phyloP scores from a whole-genome alignment of 2,329 filamentous ascomycete genomes.

The Fusarium sublunatum region DNA sequence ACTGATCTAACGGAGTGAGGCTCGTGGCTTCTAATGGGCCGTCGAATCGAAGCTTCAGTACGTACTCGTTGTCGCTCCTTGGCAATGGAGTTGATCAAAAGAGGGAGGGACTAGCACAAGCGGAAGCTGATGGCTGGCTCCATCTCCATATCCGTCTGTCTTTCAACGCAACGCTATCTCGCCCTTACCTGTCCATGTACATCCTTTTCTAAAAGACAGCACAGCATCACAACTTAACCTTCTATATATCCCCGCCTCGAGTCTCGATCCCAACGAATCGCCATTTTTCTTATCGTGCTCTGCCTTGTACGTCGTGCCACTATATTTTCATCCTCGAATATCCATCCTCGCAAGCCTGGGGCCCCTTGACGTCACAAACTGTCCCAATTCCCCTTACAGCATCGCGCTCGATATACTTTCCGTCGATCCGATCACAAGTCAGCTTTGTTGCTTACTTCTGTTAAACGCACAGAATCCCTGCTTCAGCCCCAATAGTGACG shows the following conservation, averaged over 20 bases:
- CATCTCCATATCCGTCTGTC: conserved; percentile 22
- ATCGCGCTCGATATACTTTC: conserved; percentile 38
- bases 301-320: conserved; percentile 26
- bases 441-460: conserved; percentile 29
- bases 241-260: conserved; percentile 22
- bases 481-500: conserved; percentile 2
- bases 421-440: conserved; percentile 37
- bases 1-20: conserved; percentile 35
- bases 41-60: conserved; percentile 22
- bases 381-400: conserved; percentile 32
- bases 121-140: conserved; percentile 12
- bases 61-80: conserved; percentile 36
- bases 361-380: conserved; percentile 45
- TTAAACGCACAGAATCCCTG: conserved; percentile 16
- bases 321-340: conserved; percentile 17
- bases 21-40: conserved; percentile 36
- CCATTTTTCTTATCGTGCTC: conserved; percentile 15
- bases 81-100: conserved; percentile 27
- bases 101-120: conserved; percentile 24
- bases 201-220: neutral
- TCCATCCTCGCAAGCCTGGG: conserved; percentile 29
- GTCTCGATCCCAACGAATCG: conserved; percentile 9
- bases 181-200: conserved; percentile 1
- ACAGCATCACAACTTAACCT: conserved; percentile 12
- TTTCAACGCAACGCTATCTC: conserved; percentile 26